These are phyloP conservation scores for Trypanosoma grayi DNA, from an alignment of 208 protist genomes.

Conservation along the genomic window DNA sequence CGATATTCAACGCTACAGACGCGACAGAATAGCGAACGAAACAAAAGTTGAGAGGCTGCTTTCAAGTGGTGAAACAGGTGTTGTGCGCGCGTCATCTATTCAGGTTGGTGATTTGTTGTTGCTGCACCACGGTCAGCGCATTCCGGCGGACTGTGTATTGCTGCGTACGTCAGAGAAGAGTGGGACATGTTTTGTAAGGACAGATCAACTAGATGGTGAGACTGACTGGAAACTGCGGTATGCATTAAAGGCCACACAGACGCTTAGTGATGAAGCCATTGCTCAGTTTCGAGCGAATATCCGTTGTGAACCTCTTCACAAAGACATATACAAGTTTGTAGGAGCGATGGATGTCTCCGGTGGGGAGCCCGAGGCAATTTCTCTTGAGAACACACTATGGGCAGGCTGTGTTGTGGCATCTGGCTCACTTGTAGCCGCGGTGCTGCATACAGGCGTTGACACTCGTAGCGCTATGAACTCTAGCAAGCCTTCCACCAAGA, in stretches of 20 bases:
- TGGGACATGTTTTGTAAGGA: constrained; percentile 97
- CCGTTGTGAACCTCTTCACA: constrained; percentile 76
- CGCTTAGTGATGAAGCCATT: constrained; percentile 31
- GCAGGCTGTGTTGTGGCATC: constrained; percentile 95
- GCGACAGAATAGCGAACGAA: constrained; percentile 84
- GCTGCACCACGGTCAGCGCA: constrained; percentile 91
- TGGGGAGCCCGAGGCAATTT: constrained; percentile 69
- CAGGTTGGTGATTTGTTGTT: constrained; percentile 94
- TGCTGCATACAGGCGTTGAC: constrained; percentile 95
- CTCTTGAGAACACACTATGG: constrained; percentile 97
- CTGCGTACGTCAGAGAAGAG: constrained; percentile 94
- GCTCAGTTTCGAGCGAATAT: constrained; percentile 53
- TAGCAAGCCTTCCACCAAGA: constrained; percentile 76
- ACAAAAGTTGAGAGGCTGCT: constrained; percentile 71
- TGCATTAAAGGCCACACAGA: constrained; percentile 54
- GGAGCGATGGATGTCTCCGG: constrained; percentile 69
- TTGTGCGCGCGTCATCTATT: constrained; percentile 81
- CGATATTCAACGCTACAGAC: constrained; percentile 91
- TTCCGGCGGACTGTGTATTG: constrained; percentile 97
- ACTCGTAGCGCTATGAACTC: constrained; percentile 97
- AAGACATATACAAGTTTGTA: constrained; percentile 97
- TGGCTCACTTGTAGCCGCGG: constrained; percentile 70
- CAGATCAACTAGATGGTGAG: constrained; percentile 99
- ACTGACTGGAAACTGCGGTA: constrained; percentile 97
- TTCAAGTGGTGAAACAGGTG: constrained; percentile 36